phyloP scores from a whole-genome alignment of 148 eudicot genomes.

The Cornus kousa region DNA sequence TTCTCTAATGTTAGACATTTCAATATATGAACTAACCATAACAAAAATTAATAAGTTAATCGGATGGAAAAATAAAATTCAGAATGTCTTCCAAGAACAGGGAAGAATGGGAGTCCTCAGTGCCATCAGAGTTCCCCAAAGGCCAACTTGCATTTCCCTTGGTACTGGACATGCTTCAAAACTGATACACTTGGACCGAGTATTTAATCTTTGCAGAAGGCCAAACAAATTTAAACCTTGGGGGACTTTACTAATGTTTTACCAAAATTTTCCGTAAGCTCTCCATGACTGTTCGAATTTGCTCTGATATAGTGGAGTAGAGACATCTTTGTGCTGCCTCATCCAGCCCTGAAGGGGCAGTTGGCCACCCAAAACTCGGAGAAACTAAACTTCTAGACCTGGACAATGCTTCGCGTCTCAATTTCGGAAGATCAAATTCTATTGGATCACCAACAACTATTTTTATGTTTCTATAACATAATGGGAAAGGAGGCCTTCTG shows the following conservation, averaged over 20 bases:
- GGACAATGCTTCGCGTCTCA: slow-evolving; percentile 51
- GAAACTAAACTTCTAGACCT: slow-evolving; percentile 39
- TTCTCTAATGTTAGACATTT: neutral
- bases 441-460: slow-evolving; percentile 82
- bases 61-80: neutral
- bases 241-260: slow-evolving; percentile 21
- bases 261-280: slow-evolving; percentile 40
- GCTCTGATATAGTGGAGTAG: slow-evolving; percentile 68
- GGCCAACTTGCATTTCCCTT: slow-evolving; percentile 2
- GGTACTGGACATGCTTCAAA: neutral
- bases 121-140: neutral
- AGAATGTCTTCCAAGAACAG: neutral
- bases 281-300: slow-evolving; percentile 70
- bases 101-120: neutral
- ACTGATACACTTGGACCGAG: neutral
- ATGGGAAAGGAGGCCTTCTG: slow-evolving; percentile 73
- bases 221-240: slow-evolving; percentile 9
- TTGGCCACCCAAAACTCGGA: slow-evolving; percentile 62
- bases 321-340: slow-evolving; percentile 76
- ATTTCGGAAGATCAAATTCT: slow-evolving; percentile 63
- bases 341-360: slow-evolving; percentile 43
- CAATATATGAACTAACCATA: neutral
- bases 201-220: neutral
- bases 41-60: neutral
- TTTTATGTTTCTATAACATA: slow-evolving; percentile 59